Conservation (phyloP, 371 early-diverging fungal species). For the Phascolomyces articulosus region DNA sequence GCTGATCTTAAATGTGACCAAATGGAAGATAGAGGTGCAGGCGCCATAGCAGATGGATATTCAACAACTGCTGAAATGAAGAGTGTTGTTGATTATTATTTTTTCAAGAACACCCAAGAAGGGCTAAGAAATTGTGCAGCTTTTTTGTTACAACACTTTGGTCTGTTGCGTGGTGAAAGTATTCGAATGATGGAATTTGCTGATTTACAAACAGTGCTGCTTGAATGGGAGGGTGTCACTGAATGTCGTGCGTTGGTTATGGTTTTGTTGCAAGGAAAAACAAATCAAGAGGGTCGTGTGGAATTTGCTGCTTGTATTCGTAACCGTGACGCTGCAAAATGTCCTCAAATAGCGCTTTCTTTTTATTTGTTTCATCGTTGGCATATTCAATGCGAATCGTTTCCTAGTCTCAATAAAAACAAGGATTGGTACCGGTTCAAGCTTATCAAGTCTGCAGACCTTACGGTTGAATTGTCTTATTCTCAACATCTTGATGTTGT, state of each 20-base stretch:
- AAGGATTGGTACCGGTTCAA: not conserved
- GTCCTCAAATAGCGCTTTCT: not conserved
- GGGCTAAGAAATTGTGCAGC: not conserved
- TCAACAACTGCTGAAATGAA: not conserved
- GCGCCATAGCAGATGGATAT: not conserved
- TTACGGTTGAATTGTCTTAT: not conserved
- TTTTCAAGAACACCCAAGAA: not conserved
- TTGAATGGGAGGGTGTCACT: not conserved
- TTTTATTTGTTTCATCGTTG: not conserved
- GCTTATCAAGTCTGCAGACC: not conserved
- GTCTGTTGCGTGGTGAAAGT: not conserved
- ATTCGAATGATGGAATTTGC: not conserved
- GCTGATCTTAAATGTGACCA: no score
- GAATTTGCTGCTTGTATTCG: slow-evolving; percentile 2
- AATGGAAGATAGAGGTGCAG: no score
- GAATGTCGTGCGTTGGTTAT: slow-evolving; percentile 3
- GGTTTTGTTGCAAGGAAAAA: not conserved
- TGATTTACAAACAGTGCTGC: not conserved
- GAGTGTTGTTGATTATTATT: not conserved
- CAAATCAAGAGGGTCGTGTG: slow-evolving; percentile 4
- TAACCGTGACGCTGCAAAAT: not conserved
- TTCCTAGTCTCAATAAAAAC: not conserved
- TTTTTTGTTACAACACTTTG: not conserved
- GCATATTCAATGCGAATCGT: not conserved
- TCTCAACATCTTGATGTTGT: not conserved